These are phyloP conservation scores for Crithidia bombi DNA, from an alignment of 208 protist genomes.

Conservation along the genomic window DNA sequence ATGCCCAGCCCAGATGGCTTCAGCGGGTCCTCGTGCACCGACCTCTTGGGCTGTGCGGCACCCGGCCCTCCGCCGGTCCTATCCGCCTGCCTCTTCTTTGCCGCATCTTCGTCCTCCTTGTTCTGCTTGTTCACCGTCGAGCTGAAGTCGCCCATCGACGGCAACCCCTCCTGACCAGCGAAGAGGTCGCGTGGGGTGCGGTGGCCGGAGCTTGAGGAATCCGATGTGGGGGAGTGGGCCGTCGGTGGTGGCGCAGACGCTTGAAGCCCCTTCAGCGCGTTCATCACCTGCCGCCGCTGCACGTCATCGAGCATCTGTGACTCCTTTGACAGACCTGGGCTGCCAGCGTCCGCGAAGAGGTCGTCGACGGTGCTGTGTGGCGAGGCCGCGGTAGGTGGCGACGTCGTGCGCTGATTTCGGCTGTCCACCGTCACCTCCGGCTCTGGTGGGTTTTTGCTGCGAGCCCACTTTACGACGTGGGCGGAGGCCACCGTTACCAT, in stretches of 20 bases:
- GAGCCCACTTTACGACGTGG: constrained; percentile 80
- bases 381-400: constrained; percentile 20
- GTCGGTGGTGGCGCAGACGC: constrained; percentile 37
- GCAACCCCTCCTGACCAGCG: constrained; percentile 41
- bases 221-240: constrained; percentile 33
- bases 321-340: constrained; percentile 16
- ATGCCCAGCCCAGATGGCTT: constrained; percentile 46
- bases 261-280: constrained; percentile 42
- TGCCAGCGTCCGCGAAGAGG: constrained; percentile 44
- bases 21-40: constrained; percentile 45
- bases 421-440: constrained; percentile 24
- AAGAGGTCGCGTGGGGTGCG: constrained; percentile 51
- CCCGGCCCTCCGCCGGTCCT: not conserved
- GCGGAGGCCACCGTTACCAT: constrained; percentile 64
- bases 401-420: constrained; percentile 37
- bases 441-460: constrained; percentile 77
- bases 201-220: constrained; percentile 48
- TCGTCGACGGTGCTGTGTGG: constrained; percentile 45
- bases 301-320: constrained; percentile 36
- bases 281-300: constrained; percentile 62
- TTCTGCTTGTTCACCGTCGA: constrained; percentile 20
- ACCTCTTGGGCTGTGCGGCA: constrained; percentile 14
- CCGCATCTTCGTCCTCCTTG: constrained; percentile 5
- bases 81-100: constrained; percentile 1
- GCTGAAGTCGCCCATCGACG: constrained; percentile 70